Evolutionary conservation across 805 yeast genomes (phyloP).

Genomic region (Monosporozyma solicola): DNA sequence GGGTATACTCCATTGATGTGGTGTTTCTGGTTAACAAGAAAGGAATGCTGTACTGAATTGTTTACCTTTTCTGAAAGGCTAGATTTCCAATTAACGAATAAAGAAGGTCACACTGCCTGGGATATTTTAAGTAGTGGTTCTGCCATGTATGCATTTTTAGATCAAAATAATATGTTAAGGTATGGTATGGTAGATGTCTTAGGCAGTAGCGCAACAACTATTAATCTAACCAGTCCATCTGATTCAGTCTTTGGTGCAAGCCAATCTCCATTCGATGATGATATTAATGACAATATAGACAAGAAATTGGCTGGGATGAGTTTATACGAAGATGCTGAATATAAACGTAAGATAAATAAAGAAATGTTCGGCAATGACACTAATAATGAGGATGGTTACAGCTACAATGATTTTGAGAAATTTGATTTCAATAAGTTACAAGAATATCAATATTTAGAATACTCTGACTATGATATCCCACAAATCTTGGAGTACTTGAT

Average conservation of each 20-base stretch:
- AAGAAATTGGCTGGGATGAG: slow-evolving; percentile 34
- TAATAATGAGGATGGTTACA: slow-evolving; percentile 5
- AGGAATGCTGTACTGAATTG: slow-evolving; percentile 45
- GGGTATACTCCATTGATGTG: slow-evolving; percentile 74
- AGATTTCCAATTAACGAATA: slow-evolving; percentile 33
- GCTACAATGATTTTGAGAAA: slow-evolving; percentile 3
- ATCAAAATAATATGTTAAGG: slow-evolving; percentile 39
- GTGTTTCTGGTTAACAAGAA: slow-evolving; percentile 62
- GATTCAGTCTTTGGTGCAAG: not conserved
- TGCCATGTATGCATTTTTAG: slow-evolving; percentile 49
- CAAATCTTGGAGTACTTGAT: slow-evolving; percentile 60
- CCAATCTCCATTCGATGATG: not conserved
- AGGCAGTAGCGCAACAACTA: not conserved
- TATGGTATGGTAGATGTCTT: slow-evolving; percentile 1
- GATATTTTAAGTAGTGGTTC: slow-evolving; percentile 50
- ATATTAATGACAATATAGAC: slow-evolving; percentile 25
- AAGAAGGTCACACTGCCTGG: slow-evolving; percentile 34
- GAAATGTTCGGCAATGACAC: not conserved
- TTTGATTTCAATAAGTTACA: slow-evolving; percentile 50
- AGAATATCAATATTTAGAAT: slow-evolving; percentile 53
- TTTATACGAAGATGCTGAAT: slow-evolving; percentile 4
- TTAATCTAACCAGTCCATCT: not conserved
- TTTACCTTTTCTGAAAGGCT: slow-evolving; percentile 57
- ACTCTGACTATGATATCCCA: slow-evolving; percentile 59
- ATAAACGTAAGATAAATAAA: not conserved